These are phyloP conservation scores for Oehlia diaphana DNA, from an alignment of 192 early-diverging fungal species.

Conservation along the genomic window DNA sequence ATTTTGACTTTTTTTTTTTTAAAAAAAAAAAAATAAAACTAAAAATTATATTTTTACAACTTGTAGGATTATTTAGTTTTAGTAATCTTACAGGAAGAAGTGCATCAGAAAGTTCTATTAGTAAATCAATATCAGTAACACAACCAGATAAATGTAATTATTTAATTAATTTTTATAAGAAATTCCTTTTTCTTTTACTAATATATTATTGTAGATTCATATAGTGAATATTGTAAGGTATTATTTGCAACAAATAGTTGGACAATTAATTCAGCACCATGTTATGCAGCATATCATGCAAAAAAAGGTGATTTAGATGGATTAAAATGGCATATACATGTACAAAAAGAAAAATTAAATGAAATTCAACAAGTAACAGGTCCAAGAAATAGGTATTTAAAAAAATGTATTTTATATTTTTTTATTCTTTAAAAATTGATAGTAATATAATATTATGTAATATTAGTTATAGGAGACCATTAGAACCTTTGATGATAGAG, in stretches of 20 bases:
- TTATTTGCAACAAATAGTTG: neutral
- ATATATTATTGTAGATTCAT: neutral
- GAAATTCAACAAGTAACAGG: neutral
- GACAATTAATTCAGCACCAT: slow-evolving; percentile 4
- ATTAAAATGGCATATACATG: slow-evolving; percentile 8
- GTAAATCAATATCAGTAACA: neutral
- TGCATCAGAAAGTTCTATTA: neutral
- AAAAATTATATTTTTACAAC: neutral
- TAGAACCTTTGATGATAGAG: slow-evolving; percentile 13
- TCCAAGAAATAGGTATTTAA: slow-evolving; percentile 18
- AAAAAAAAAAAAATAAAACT: too few relatives aligned
- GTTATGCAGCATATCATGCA: slow-evolving; percentile 20
- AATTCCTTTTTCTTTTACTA: neutral
- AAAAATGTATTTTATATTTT: too few relatives aligned
- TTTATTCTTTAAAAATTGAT: neutral
- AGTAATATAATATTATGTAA: neutral
- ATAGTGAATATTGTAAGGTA: neutral
- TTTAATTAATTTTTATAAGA: neutral
- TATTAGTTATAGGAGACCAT: slow-evolving; percentile 6
- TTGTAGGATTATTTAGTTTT: neutral
- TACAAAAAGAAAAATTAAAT: neutral
- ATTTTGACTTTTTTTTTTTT: neutral
- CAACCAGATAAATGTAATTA: neutral
- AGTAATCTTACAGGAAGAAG: neutral
- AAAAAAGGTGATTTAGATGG: neutral